phyloP scores from a whole-genome alignment of 2,329 filamentous ascomycete genomes.

The Colletotrichum sidae region DNA sequence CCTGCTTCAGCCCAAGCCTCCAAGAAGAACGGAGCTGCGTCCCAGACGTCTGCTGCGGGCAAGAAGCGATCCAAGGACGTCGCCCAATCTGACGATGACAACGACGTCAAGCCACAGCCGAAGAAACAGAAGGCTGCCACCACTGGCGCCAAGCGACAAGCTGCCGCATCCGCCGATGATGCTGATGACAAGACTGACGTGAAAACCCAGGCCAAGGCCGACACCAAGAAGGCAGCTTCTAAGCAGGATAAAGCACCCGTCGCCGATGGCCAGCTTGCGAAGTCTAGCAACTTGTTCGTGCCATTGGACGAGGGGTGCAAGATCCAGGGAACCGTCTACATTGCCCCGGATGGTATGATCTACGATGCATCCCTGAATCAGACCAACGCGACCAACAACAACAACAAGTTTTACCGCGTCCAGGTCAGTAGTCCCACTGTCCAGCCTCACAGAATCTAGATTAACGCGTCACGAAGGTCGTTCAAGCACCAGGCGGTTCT shows the following conservation, averaged over 20 bases:
- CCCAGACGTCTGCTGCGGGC: conserved; percentile 16
- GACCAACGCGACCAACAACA: conserved; percentile 77
- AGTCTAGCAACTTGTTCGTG: conserved; percentile 57
- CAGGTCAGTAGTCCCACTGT: conserved; percentile 61
- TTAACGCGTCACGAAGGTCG: too few species aligned
- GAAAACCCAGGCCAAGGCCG: conserved; percentile 44
- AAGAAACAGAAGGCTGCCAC: conserved; percentile 45
- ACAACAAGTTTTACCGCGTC: conserved; percentile 86
- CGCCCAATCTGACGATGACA: conserved; percentile 39
- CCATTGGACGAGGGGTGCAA: conserved; percentile 62
- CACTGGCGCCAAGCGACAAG: conserved; percentile 34
- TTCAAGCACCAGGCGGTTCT: neutral
- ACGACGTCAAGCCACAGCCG: conserved; percentile 42
- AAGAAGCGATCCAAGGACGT: conserved; percentile 39
- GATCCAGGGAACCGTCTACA: conserved; percentile 66
- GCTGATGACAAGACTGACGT: conserved; percentile 43
- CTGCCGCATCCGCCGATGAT: conserved; percentile 35
- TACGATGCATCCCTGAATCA: conserved; percentile 86
- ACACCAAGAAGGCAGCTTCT: conserved; percentile 15
- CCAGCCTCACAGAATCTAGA: neutral
- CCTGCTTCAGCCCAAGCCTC: conserved; percentile 8
- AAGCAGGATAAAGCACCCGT: conserved; percentile 49
- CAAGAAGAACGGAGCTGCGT: conserved; percentile 15
- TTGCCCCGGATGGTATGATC: conserved; percentile 74
- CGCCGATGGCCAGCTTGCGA: conserved; percentile 59